Base-by-base conservation (phyloP, 1,284 basidiomycete genomes). In the Hemileia vastatrix region DNA sequence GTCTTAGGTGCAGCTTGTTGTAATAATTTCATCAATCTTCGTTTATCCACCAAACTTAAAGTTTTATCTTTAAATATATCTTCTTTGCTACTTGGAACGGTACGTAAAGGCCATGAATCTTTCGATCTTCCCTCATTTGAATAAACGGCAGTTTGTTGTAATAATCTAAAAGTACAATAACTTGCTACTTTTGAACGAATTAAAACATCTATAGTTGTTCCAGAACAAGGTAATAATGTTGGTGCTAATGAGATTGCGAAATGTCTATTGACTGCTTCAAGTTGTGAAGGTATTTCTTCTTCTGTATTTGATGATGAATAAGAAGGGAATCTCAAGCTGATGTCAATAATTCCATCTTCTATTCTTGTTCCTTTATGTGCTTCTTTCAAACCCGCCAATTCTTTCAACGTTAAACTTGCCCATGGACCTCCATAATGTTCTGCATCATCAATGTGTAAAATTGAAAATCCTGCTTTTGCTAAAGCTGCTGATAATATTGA, bases 1-100 rank as follows among this genome's bases (percentile, higher is more conserved):
- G 68, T 67, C 13, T 88, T 84, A 1, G 84, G 84, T 0, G 82
- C 81, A 43, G 86, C 86, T 71, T 89, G 92, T 70, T 85, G 81
- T 36, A 98, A 78, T 68, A 95, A 90, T 67, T 93, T 90, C 88
- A 97, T 97, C 43, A 98, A 79, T 43, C 86, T 81, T 47, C 93
- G 81, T 78, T 97, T 98, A 65, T 94, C 90, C 36, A 93, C 76
- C 4, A 97, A 80, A 2, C 81, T 81, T 11, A 96, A 82, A 3
- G 80, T 80, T 72, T 85, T 85, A 76, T 84, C 86, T 77, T 88
- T 91, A 81, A 98, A 96, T 21, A 98, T 83, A 65, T 91, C 88
- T 76, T 94, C 91, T 75, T 96, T 97, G 77, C 84, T 88, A 27
- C 86, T 84, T 0, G 94, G 94, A 0, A 97, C 93, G 51, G 77